Conservation (phyloP, 2,329 filamentous ascomycete species). For the Fusarium sp. region DNA sequence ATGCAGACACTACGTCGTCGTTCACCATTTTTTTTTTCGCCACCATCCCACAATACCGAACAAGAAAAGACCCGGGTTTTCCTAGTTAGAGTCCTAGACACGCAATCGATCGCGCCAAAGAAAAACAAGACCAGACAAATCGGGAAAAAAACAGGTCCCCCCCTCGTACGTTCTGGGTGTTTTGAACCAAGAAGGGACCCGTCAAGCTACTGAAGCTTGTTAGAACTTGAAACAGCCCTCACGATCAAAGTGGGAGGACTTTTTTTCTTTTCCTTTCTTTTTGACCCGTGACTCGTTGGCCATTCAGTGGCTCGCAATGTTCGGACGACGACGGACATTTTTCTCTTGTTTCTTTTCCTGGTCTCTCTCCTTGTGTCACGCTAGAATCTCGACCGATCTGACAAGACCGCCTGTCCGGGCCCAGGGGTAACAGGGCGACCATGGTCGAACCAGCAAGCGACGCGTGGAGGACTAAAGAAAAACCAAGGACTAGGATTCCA, state of each 20-base stretch:
- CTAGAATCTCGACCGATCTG: conserved; percentile 16
- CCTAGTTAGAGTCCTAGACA: conserved; percentile 19
- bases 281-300: neutral
- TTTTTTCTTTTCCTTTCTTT: neutral
- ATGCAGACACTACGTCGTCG: neutral
- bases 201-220: conserved; percentile 28
- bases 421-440: conserved; percentile 3
- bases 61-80: conserved; percentile 1
- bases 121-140: conserved; percentile 24
- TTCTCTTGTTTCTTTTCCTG: neutral
- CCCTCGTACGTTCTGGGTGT: conserved; percentile 6
- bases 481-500: neutral
- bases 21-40: neutral
- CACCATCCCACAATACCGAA: conserved; percentile 21
- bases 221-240: conserved; percentile 23
- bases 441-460: conserved; percentile 20
- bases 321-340: neutral
- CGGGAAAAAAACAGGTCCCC: conserved; percentile 20
- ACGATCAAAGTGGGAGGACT: neutral
- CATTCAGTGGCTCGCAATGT: neutral
- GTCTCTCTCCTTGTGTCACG: neutral
- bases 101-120: conserved; percentile 28
- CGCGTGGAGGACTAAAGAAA: conserved; percentile 10
- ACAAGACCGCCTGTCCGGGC: neutral
- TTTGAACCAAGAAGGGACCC: conserved; percentile 1